Percentiles rank a stretch among this genome's conserved stretches.
phyloP scores from a whole-genome alignment of 1,284 basidiomycete genomes.

The Papiliotrema laurentii region DNA sequence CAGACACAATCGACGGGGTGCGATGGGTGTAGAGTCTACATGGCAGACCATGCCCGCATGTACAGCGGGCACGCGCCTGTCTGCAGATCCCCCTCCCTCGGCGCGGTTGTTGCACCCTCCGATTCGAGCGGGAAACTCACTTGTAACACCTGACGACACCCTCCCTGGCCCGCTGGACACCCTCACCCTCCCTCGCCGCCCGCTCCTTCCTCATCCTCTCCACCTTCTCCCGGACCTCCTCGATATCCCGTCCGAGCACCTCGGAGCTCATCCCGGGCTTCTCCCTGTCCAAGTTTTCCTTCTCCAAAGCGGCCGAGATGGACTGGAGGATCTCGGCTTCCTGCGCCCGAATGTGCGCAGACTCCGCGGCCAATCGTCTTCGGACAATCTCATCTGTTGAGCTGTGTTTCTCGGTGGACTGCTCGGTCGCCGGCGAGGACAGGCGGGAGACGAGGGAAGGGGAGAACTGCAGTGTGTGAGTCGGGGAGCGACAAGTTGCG shows the following conservation, averaged over 20 bases:
- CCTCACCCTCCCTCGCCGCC: conserved; percentile 29
- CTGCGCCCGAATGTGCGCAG: conserved; percentile 40
- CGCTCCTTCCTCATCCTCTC: conserved; percentile 38
- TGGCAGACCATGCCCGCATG: too few relatives aligned
- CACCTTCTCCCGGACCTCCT: conserved; percentile 48
- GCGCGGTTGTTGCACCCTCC: too few relatives aligned
- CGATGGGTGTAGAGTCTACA: too few relatives aligned
- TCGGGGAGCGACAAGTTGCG: neutral
- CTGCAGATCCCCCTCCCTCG: too few relatives aligned
- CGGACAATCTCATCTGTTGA: conserved; percentile 42
- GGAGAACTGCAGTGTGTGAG: conserved; percentile 34
- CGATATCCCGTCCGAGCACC: conserved; percentile 46
- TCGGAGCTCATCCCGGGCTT: conserved; percentile 45
- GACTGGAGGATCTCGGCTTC: conserved; percentile 43
- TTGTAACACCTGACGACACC: conserved; percentile 44
- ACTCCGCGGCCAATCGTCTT: conserved; percentile 41
- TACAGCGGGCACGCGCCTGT: too few relatives aligned
- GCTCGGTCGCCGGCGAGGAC: conserved; percentile 20
- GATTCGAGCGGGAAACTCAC: too few relatives aligned
- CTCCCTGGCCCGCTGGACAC: conserved; percentile 33
- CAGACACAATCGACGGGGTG: too few relatives aligned
- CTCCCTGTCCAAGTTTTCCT: conserved; percentile 49
- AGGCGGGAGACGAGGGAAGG: conserved; percentile 42
- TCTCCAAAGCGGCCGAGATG: conserved; percentile 46
- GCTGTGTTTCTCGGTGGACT: conserved; percentile 10